Conservation (phyloP, 129 eudicot genomes). For the Ambrosia artemisiifolia region DNA sequence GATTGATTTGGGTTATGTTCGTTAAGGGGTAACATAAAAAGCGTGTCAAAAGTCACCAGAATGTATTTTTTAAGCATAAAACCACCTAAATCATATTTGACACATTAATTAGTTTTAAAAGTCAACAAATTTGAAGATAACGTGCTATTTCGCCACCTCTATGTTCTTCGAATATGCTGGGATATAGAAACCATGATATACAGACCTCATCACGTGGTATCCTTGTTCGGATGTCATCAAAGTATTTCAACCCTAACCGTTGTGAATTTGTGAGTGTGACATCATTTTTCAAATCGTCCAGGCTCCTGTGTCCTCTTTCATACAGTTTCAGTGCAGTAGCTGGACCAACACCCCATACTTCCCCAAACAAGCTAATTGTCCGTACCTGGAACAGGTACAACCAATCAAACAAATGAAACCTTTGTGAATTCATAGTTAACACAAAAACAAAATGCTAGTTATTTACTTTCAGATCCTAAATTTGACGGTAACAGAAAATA, state of each 20-base stretch:
- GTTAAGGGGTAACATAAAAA: neutral
- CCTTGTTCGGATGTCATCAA: conserved; percentile 80
- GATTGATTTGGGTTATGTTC: neutral
- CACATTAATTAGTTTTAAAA: neutral
- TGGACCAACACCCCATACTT: conserved; percentile 98
- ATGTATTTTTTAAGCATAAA: neutral
- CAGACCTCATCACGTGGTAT: conserved; percentile 91
- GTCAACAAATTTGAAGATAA: neutral
- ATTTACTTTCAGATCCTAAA: neutral
- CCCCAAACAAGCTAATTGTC: conserved; percentile 83
- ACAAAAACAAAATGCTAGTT: neutral
- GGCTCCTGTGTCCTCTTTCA: conserved; percentile 79
- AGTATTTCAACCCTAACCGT: conserved; percentile 70
- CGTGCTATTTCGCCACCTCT: neutral
- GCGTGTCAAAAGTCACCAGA: neutral
- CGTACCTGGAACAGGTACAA: conserved; percentile 47
- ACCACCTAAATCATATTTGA: neutral
- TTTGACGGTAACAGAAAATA: neutral
- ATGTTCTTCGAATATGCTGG: neutral
- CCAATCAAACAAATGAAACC: neutral
- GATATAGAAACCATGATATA: conserved; percentile 10
- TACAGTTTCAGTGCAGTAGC: conserved; percentile 85
- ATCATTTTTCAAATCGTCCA: conserved; percentile 69
- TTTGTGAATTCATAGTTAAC: neutral
- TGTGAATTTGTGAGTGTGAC: conserved; percentile 75